phyloP scores from a whole-genome alignment of 805 yeast genomes.

The Starmera quercuum region DNA sequence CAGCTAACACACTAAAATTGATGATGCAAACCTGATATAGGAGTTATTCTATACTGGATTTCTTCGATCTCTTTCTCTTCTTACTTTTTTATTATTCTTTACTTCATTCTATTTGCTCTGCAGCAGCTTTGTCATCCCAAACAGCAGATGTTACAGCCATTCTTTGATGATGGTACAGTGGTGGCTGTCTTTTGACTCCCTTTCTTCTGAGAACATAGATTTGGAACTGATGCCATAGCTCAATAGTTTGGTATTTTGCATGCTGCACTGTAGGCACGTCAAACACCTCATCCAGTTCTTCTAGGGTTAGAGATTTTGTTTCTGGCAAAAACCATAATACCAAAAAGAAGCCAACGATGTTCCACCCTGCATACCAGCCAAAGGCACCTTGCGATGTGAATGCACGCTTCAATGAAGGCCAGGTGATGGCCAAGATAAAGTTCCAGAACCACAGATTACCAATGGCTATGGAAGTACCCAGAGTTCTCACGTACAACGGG shows the following conservation, averaged over 20 bases:
- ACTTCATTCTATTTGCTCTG: constrained; percentile 40
- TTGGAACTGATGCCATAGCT: constrained; percentile 35
- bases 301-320: constrained; percentile 58
- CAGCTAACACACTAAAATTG: too few relatives aligned
- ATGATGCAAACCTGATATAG: too few relatives aligned
- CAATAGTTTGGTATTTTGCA: constrained; percentile 38
- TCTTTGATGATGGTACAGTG: constrained; percentile 49
- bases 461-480: constrained; percentile 76
- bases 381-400: constrained; percentile 81
- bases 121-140: constrained; percentile 56
- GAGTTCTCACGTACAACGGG: constrained; percentile 70
- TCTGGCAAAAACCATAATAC: constrained; percentile 68
- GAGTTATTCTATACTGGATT: too few relatives aligned
- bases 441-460: constrained; percentile 72
- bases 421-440: constrained; percentile 61
- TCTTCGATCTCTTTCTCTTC: too few relatives aligned
- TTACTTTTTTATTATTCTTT: too few relatives aligned
- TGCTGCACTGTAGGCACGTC: constrained; percentile 50
- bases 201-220: constrained; percentile 38
- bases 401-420: constrained; percentile 65
- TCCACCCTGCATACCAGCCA: constrained; percentile 87
- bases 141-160: constrained; percentile 52
- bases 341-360: constrained; percentile 58
- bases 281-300: constrained; percentile 66
- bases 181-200: constrained; percentile 40